Evolutionary conservation across 1,284 basidiomycete genomes (phyloP), one percentile per base, ranked within the genome.

Genomic region (Anthracocystis setariae): DNA sequence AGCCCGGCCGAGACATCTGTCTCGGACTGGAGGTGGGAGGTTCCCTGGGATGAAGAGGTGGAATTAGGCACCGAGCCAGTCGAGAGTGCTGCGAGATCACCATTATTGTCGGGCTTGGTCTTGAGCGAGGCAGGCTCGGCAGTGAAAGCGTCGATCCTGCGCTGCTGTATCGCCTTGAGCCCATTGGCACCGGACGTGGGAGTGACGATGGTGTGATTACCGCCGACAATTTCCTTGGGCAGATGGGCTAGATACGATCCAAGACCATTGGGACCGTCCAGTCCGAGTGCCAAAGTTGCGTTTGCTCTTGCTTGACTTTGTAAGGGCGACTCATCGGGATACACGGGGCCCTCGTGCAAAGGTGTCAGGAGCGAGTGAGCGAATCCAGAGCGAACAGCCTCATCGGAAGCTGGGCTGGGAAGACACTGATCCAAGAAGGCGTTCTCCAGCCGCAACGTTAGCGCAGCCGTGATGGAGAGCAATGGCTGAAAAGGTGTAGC

Each of bases 261-360:
- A 15, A 73, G 65, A 23, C 70, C 61, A 8, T 57, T 49, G 24
- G 65, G 70, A 15, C 70, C 65, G 17, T 73, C 70, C 33, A 73
- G 58, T 5, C 70, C 65, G 9, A 73, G 54, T 4, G 65, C 61
- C 4, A 57, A 56, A 5, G 65, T 53, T 7, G 61, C 64, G n/a
- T 33, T 54, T 3, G 56, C 59, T 38, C 70, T 21, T 17, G 60
- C 59, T 23, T 62, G 54, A 17, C 65, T 73, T 33, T 73, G 65
- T 5, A 59, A 33, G 0, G 57, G 60, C 10, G 70, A 73, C 25
- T 73, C 70, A 38, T 73, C 65, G n/a, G 70, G 70, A 56, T 73
- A 73, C 23, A 73, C 54, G 5, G 70, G 65, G 18, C 70, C 70
- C 45, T 73, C 64, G 29, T 73, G 65, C 29, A 73, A 37, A 17